Conservation (phyloP, 805 yeast species). For the Spathaspora sp. region DNA sequence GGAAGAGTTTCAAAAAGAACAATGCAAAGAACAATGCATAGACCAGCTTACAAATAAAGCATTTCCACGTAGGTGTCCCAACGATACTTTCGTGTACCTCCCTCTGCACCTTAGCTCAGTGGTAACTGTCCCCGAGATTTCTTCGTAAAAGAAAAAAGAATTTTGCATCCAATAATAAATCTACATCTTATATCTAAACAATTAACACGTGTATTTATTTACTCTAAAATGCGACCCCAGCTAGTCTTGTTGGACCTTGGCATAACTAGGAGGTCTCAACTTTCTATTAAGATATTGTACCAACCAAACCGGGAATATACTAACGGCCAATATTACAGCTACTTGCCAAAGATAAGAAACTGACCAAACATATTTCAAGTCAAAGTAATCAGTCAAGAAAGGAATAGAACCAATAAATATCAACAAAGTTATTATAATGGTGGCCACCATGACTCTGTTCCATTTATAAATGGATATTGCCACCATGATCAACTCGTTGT, state of each 20-base stretch:
- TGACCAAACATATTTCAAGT: conserved; percentile 57
- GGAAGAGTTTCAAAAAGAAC: too few relatives aligned
- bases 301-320: conserved; percentile 88
- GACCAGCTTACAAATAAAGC: too few relatives aligned
- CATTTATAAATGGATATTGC: conserved; percentile 90
- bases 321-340: conserved; percentile 57
- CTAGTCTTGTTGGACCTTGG: conserved; percentile 84
- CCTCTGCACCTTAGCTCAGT: too few relatives aligned
- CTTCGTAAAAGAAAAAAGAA: too few relatives aligned
- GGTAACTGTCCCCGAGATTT: too few relatives aligned
- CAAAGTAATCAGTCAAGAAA: conserved; percentile 81
- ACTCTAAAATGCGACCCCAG: too few relatives aligned
- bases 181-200: neutral
- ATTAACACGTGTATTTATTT: neutral
- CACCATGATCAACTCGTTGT: conserved; percentile 91
- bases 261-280: conserved; percentile 91
- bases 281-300: conserved; percentile 70
- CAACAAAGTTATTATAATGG: conserved; percentile 67
- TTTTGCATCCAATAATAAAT: neutral
- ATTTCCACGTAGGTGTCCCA: too few relatives aligned
- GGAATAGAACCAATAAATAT: conserved; percentile 77
- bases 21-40: too few relatives aligned
- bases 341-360: conserved; percentile 68
- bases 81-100: too few relatives aligned
- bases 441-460: conserved; percentile 71